These are phyloP conservation scores for Polyporus arcularius DNA, from an alignment of 768 basidiomycete species.

Conservation along the genomic window DNA sequence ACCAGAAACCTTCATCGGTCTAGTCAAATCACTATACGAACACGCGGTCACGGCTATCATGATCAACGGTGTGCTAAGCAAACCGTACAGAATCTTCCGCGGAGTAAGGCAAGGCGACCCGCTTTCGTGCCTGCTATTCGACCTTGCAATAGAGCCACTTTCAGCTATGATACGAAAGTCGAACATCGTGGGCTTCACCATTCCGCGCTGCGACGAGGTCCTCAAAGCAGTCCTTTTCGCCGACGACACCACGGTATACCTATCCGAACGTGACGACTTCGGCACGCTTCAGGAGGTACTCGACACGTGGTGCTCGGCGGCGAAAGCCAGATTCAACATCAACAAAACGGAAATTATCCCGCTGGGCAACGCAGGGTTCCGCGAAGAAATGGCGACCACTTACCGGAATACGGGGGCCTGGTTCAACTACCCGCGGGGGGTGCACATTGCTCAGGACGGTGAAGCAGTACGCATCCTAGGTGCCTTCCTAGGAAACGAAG, in stretches of 20 bases:
- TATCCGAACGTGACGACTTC: conserved; percentile 17
- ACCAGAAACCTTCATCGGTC: conserved; percentile 22
- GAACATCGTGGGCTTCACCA: conserved; percentile 21
- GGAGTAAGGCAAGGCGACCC: conserved; percentile 41
- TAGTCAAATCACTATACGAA: conserved; percentile 32
- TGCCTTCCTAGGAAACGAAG: not conserved
- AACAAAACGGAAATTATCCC: not conserved
- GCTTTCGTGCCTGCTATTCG: conserved; percentile 34
- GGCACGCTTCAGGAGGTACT: not conserved
- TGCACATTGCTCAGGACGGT: not conserved
- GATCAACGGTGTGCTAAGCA: conserved; percentile 35
- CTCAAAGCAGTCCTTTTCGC: conserved; percentile 28
- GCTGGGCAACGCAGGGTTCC: not conserved
- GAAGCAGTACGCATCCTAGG: not conserved
- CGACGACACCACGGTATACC: conserved; percentile 30
- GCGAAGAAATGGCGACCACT: not conserved
- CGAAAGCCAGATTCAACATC: not conserved
- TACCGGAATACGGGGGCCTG: too few relatives aligned
- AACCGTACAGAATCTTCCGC: conserved; percentile 26
- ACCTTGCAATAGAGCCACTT: conserved; percentile 34
- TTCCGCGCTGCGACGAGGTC: conserved; percentile 11
- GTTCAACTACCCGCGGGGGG: not conserved
- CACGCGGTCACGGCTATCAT: conserved; percentile 31
- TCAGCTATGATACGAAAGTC: conserved; percentile 21
- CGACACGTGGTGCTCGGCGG: not conserved